Evolutionary conservation across 1,139 yeast genomes (phyloP).

Genomic region (Blastobotrys aristatus): DNA sequence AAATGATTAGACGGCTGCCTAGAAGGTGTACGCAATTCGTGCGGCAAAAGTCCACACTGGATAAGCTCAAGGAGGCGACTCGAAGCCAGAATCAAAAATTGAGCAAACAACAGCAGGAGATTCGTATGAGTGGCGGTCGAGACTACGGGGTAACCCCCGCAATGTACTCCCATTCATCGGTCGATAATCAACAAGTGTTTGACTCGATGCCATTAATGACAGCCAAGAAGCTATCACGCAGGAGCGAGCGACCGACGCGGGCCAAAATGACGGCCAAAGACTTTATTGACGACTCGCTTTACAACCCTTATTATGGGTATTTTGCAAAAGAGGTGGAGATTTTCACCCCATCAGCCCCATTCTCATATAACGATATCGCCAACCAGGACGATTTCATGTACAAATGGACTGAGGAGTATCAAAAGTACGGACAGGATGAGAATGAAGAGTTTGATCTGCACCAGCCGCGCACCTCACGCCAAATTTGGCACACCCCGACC

Average conservation of each 20-base stretch:
- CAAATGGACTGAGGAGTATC: conserved; percentile 64
- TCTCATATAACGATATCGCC: conserved; percentile 48
- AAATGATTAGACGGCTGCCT: not conserved
- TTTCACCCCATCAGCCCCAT: conserved; percentile 47
- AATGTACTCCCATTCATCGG: conserved; percentile 25
- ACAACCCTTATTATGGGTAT: conserved; percentile 78
- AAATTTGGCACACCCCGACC: conserved; percentile 88
- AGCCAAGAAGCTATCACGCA: conserved; percentile 44
- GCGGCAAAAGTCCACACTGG: conserved; percentile 12
- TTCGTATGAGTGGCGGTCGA: conserved; percentile 12
- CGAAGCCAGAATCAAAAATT: conserved; percentile 7
- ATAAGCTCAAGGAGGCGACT: conserved; percentile 12
- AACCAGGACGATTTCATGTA: conserved; percentile 69
- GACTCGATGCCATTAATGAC: conserved; percentile 44
- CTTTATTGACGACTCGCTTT: conserved; percentile 79
- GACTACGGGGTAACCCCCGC: conserved; percentile 24
- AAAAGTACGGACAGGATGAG: conserved; percentile 37
- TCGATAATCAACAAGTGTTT: conserved; percentile 36
- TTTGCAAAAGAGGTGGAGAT: conserved; percentile 75
- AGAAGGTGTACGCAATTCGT: conserved; percentile 1
- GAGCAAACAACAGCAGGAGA: conserved; percentile 4
- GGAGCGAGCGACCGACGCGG: conserved; percentile 50
- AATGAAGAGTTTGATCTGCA: conserved; percentile 28
- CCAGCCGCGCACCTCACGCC: conserved; percentile 37
- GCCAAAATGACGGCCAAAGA: conserved; percentile 70